Evolutionary conservation across 1,284 basidiomycete species (phyloP).

Genomic region (Caloboletus firmus): DNA sequence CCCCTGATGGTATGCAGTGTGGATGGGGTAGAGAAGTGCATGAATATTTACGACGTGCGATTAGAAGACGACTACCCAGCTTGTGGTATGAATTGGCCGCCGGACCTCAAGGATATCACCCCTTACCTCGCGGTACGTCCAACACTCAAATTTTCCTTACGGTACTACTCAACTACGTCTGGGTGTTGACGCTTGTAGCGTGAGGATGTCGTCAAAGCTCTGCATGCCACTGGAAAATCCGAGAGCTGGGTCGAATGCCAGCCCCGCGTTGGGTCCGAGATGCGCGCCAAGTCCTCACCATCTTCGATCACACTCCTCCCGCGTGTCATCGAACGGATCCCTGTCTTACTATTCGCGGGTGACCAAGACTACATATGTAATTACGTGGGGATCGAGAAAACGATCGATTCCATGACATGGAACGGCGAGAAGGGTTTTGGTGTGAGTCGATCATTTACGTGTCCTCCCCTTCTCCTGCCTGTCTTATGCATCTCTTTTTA

Average conservation of each 20-base stretch:
- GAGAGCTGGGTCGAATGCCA: conserved; percentile 92
- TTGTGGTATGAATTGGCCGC: conserved; percentile 99
- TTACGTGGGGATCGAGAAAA: conserved; percentile 85
- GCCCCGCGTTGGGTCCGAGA: conserved; percentile 62
- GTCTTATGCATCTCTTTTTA: background rate
- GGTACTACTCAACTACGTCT: background rate
- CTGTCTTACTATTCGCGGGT: conserved; percentile 90
- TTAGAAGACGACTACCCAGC: conserved; percentile 81
- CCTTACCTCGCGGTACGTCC: conserved; percentile 76
- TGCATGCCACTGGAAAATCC: conserved; percentile 81
- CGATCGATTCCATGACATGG: conserved; percentile 86
- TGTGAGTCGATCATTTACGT: conserved; percentile 47
- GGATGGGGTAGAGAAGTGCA: conserved; percentile 73
- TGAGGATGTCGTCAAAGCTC: conserved; percentile 74
- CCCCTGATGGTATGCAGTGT: conserved; percentile 46
- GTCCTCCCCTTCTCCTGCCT: background rate
- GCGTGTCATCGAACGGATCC: conserved; percentile 73
- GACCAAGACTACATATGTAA: conserved; percentile 98
- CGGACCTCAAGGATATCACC: conserved; percentile 79
- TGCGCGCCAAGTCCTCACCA: conserved; percentile 58
- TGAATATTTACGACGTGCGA: conserved; percentile 96
- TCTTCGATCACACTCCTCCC: conserved; percentile 83
- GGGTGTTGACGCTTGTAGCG: conserved; percentile 47
- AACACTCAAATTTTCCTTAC: background rate
- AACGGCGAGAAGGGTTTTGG: conserved; percentile 82